Percentiles rank a stretch among this genome's conserved stretches.
Conservation (phyloP, 2,329 filamentous ascomycete species). For the Hypoxylon sp. region DNA sequence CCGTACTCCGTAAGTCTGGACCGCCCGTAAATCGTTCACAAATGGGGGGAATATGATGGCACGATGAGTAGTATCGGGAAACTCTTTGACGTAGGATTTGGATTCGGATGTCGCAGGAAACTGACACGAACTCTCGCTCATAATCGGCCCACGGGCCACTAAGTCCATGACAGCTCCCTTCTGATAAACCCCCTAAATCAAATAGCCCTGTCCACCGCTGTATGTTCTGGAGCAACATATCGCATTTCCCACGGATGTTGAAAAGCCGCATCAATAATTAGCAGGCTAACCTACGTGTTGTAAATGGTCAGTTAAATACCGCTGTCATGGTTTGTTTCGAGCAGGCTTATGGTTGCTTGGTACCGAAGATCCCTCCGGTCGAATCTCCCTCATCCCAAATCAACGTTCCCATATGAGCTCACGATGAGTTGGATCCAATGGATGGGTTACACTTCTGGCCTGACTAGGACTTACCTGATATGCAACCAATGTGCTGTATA, state of each 20-base stretch:
- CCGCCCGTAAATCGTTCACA: slow-evolving; percentile 25
- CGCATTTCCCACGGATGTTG: slow-evolving; percentile 36
- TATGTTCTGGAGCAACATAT: slow-evolving; percentile 33
- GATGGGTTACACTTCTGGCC: slow-evolving; percentile 26
- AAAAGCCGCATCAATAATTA: slow-evolving; percentile 38
- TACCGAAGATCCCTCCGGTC: slow-evolving; percentile 28
- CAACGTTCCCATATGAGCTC: slow-evolving; percentile 21
- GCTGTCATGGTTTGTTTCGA: slow-evolving; percentile 12
- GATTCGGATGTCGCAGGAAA: slow-evolving; percentile 33
- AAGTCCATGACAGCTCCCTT: slow-evolving; percentile 31
- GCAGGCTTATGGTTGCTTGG: slow-evolving; percentile 19
- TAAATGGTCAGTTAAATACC: slow-evolving; percentile 8
- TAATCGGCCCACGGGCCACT: slow-evolving; percentile 38
- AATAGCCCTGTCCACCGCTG: slow-evolving; percentile 30
- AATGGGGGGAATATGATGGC: slow-evolving; percentile 28
- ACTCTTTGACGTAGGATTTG: slow-evolving; percentile 39
- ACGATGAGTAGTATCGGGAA: slow-evolving; percentile 41
- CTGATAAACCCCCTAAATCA: slow-evolving; percentile 33
- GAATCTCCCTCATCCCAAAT: slow-evolving; percentile 26
- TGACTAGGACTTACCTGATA: slow-evolving; percentile 7
- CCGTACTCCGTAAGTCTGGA: slow-evolving; percentile 42
- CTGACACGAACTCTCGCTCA: slow-evolving; percentile 37
- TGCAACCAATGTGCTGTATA: slow-evolving; percentile 16
- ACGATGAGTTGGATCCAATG: slow-evolving; percentile 23
- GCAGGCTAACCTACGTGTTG: background rate